Percentiles rank a stretch among this genome's conserved stretches.
Evolutionary conservation across 2,329 filamentous ascomycete species (phyloP).

Genomic region (Teratosphaeriaceae sp.): DNA sequence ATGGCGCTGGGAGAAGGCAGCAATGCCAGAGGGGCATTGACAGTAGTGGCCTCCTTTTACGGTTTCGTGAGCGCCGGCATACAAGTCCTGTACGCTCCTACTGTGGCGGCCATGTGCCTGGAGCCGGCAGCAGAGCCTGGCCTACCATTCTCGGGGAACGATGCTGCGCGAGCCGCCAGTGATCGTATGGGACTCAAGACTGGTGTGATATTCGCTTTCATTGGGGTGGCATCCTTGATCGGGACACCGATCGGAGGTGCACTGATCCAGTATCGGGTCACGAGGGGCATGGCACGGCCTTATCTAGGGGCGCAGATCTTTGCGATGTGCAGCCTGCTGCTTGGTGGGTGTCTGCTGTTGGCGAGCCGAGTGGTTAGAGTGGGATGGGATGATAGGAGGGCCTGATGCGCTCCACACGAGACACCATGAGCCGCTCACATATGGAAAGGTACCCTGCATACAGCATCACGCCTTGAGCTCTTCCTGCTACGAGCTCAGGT

Average conservation of each 20-base stretch:
- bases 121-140: background rate
- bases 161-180: constrained; percentile 4
- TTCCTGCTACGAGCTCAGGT: no score
- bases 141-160: background rate
- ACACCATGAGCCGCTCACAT: no score
- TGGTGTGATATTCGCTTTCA: constrained; percentile 18
- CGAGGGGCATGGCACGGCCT: constrained; percentile 11
- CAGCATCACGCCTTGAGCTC: no score
- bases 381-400: constrained; percentile 15
- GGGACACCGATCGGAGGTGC: constrained; percentile 23
- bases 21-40: constrained; percentile 13
- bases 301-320: constrained; percentile 21
- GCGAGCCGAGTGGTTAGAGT: constrained; percentile 16
- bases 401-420: no score
- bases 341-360: constrained; percentile 18
- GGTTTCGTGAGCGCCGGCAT: constrained; percentile 28
- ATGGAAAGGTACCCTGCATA: no score
- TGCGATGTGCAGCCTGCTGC: constrained; percentile 14
- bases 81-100: constrained; percentile 25
- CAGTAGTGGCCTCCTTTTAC: constrained; percentile 27
- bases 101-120: constrained; percentile 19
- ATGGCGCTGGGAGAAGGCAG: constrained; percentile 20
- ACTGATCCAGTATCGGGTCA: constrained; percentile 14
- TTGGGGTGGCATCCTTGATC: constrained; percentile 19
- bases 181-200: constrained; percentile 20